A percentile compares a stretch with the other conserved stretches of the same genome.
phyloP scores from a whole-genome alignment of 192 early-diverging fungal species.

The Backusella parvicylindrica region DNA sequence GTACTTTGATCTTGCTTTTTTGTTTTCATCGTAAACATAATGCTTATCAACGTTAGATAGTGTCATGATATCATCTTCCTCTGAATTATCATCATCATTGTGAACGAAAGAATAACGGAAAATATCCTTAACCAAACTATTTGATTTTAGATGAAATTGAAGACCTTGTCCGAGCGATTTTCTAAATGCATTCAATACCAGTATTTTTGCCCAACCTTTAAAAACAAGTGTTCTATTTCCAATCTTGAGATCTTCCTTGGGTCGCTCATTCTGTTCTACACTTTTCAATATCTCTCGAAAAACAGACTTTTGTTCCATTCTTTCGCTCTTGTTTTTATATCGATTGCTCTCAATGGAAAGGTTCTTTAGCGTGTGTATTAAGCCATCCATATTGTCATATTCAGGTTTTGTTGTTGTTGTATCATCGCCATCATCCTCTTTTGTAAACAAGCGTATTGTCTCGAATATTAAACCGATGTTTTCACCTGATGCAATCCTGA shows the following conservation, averaged over 20 bases:
- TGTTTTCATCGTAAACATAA: conserved; percentile 3
- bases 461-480: conserved; percentile 72
- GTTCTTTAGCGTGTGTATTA: conserved; percentile 50
- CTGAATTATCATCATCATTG: not conserved
- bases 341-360: conserved; percentile 57
- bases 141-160: conserved; percentile 21
- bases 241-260: conserved; percentile 50
- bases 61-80: not conserved
- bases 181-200: conserved; percentile 17
- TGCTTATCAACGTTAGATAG: conserved; percentile 9
- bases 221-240: conserved; percentile 44
- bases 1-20: conserved; percentile 6
- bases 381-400: conserved; percentile 57
- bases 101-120: not conserved
- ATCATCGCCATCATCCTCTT: not conserved
- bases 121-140: conserved; percentile 1
- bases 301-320: conserved; percentile 51
- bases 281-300: conserved; percentile 64
- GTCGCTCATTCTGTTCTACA: conserved; percentile 52
- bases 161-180: conserved; percentile 18
- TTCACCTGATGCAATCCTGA: conserved; percentile 71
- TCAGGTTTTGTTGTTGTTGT: conserved; percentile 17
- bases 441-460: conserved; percentile 37
- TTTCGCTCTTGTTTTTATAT: conserved; percentile 53
- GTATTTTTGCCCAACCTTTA: conserved; percentile 48